Percentiles rank a stretch among this genome's conserved stretches.
These are phyloP conservation scores for Euphorbia tirucalli DNA, from an alignment of 345 rosid species.

Conservation along the genomic window DNA sequence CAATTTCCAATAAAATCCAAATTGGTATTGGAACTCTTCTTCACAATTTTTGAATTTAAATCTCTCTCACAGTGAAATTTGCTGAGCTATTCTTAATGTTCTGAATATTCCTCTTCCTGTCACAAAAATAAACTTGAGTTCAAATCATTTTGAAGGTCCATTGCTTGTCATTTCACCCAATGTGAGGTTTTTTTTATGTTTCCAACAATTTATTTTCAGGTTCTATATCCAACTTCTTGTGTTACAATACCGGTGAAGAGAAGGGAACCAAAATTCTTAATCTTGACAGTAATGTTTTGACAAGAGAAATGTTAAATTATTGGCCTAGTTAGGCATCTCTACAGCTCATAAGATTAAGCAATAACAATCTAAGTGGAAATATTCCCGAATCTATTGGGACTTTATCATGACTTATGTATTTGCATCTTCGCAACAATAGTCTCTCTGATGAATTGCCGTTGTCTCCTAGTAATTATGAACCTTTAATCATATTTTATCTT, in stretches of 20 bases:
- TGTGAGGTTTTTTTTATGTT: not conserved
- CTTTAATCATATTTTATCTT: not conserved
- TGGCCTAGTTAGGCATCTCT: conserved; percentile 13
- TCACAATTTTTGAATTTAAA: not conserved
- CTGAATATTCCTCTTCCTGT: not conserved
- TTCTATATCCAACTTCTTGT: not conserved
- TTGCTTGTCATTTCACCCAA: not conserved
- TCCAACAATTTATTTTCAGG: conserved; percentile 18
- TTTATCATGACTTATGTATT: not conserved
- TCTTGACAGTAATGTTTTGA: conserved; percentile 4
- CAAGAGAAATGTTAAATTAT: conserved; percentile 14
- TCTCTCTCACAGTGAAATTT: conserved; percentile 7
- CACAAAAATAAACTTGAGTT: conserved; percentile 1
- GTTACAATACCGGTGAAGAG: not conserved
- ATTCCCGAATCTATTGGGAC: conserved; percentile 14
- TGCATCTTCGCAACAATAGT: conserved; percentile 8
- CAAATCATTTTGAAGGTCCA: conserved; percentile 7
- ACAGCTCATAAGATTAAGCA: not conserved
- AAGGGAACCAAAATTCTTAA: not conserved
- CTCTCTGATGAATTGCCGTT: conserved; percentile 7
- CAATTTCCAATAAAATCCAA: not conserved
- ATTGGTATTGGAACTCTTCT: conserved; percentile 9
- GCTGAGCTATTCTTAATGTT: not conserved
- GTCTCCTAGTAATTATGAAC: not conserved
- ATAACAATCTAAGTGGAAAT: conserved; percentile 7